Percentiles rank a stretch among this genome's conserved stretches.
Conservation (phyloP, 306 rosid species). For the Acmispon strigosus region DNA sequence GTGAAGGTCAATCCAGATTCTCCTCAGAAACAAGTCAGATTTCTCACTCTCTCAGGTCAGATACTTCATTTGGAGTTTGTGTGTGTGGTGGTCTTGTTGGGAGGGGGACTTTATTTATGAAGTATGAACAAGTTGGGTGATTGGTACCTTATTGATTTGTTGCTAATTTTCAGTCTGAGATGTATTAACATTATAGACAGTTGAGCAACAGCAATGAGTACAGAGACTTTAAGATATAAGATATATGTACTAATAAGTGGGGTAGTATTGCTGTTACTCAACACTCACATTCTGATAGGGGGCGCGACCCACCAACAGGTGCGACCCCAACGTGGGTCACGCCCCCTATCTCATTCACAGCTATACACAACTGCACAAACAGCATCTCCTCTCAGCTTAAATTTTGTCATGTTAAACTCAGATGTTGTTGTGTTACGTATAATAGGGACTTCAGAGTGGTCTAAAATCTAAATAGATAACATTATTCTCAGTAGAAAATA, state of each 20-base stretch:
- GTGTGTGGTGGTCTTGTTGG: conserved; percentile 8
- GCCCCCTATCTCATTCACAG: too few relatives aligned
- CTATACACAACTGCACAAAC: background rate
- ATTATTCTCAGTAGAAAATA: background rate
- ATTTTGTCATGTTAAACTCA: background rate
- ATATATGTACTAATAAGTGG: background rate
- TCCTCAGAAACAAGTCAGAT: conserved; percentile 94
- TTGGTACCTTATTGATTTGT: background rate
- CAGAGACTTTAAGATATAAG: background rate
- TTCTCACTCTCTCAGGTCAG: conserved; percentile 85
- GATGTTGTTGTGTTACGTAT: background rate
- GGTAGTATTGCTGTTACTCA: background rate
- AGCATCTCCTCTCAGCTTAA: background rate
- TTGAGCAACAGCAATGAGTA: background rate
- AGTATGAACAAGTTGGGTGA: background rate
- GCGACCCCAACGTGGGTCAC: too few relatives aligned
- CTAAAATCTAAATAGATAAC: background rate
- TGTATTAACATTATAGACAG: background rate
- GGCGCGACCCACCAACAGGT: too few relatives aligned
- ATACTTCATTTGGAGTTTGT: conserved; percentile 19
- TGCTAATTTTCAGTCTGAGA: conserved; percentile 3
- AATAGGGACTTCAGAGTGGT: background rate
- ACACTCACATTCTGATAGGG: too few relatives aligned
- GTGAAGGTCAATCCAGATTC: conserved; percentile 97
- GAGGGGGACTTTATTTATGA: background rate